Evolutionary conservation across 805 yeast genomes (phyloP).

Genomic region (Schwanniomyces yamadae): DNA sequence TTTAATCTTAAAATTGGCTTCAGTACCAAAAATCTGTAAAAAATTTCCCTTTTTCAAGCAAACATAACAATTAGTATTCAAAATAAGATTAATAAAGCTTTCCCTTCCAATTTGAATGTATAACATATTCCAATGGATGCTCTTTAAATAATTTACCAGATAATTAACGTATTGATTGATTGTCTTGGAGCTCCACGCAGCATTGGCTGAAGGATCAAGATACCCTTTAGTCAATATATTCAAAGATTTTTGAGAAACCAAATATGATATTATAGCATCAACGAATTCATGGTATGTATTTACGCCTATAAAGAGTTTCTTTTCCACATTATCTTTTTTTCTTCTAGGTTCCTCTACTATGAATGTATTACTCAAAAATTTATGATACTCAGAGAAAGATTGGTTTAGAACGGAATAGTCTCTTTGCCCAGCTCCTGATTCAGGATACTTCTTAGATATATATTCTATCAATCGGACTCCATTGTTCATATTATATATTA

Average conservation of each 20-base stretch:
- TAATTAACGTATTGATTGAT: conserved; percentile 32
- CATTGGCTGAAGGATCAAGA: conserved; percentile 29
- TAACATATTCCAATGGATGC: conserved; percentile 43
- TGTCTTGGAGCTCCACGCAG: conserved; percentile 27
- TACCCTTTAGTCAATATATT: conserved; percentile 49
- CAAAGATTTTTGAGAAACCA: conserved; percentile 24
- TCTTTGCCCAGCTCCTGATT: no score
- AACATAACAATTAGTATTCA: conserved; percentile 33
- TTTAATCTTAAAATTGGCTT: neutral
- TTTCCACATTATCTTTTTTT: neutral
- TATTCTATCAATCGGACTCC: conserved; percentile 5
- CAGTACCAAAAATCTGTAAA: conserved; percentile 28
- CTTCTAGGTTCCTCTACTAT: conserved; percentile 1
- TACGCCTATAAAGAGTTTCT: conserved; percentile 12
- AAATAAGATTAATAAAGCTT: conserved; percentile 38
- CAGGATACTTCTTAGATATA: conserved; percentile 4
- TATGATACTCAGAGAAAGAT: neutral
- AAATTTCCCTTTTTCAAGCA: conserved; percentile 9
- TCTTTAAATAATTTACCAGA: conserved; percentile 41
- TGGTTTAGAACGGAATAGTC: no score
- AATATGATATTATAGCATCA: conserved; percentile 37
- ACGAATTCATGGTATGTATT: conserved; percentile 32
- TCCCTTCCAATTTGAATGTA: conserved; percentile 39
- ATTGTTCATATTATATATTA: conserved; percentile 3
- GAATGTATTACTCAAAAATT: conserved; percentile 3